Evolutionary conservation across 1,284 basidiomycete genomes (phyloP).

Genomic region (Naganishia albida): DNA sequence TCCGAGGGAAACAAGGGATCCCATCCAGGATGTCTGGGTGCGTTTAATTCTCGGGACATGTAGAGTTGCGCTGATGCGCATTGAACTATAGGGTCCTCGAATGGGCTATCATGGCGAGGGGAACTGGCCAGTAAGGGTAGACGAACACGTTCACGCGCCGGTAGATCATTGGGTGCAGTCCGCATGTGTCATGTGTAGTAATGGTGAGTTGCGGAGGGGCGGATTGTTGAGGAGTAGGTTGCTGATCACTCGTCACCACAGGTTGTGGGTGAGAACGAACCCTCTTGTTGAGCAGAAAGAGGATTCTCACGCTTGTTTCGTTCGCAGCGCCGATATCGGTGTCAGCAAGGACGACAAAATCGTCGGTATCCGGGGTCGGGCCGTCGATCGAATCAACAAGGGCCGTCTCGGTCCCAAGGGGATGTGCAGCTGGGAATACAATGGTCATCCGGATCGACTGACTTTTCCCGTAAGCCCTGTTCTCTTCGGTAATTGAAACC

Average conservation of each 20-base stretch:
- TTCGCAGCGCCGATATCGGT: constrained; percentile 29
- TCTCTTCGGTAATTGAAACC: not conserved
- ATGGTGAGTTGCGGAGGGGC: constrained; percentile 6
- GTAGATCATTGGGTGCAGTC: constrained; percentile 32
- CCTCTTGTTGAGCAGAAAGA: not conserved
- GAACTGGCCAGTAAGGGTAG: constrained; percentile 31
- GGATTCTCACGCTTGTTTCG: not conserved
- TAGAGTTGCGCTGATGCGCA: not conserved
- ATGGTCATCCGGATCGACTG: constrained; percentile 31
- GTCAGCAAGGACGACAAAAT: constrained; percentile 34
- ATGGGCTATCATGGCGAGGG: constrained; percentile 31
- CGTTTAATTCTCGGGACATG: not conserved
- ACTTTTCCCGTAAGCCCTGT: constrained; percentile 22
- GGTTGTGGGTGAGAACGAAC: constrained; percentile 19
- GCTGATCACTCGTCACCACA: not conserved
- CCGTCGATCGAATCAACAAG: constrained; percentile 32
- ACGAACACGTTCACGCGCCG: constrained; percentile 30
- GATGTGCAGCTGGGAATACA: constrained; percentile 31
- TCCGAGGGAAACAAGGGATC: constrained; percentile 26
- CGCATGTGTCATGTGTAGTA: constrained; percentile 31
- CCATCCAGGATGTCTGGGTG: constrained; percentile 31
- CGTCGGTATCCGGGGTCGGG: constrained; percentile 33
- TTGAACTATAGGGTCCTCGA: constrained; percentile 10
- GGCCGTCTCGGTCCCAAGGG: constrained; percentile 34
- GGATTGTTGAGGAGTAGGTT: not conserved